Evolutionary conservation across 1,284 basidiomycete genomes (phyloP), one percentile per base, ranked within the genome.

Genomic region (Ustanciosporium gigantosporum): DNA sequence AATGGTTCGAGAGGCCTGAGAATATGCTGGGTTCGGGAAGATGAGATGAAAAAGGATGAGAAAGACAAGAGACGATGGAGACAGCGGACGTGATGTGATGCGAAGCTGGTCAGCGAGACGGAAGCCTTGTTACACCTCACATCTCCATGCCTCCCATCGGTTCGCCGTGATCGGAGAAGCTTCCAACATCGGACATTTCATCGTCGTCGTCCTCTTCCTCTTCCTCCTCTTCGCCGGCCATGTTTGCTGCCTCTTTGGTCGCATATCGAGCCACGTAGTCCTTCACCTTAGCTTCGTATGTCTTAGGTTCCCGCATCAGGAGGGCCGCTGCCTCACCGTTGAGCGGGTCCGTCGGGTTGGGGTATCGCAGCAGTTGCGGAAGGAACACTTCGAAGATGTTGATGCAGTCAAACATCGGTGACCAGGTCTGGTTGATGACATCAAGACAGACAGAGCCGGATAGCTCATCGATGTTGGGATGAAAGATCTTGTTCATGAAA

Each of bases 401-500:
- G 82, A 97, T 91, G 87, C 97, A 92, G 81, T 97, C 94, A 45
- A 60, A 64, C 61, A 70, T 66, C 29, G 67, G 65, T 25, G 65
- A 66, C 53, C 67, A 66, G n/a, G 64, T 69, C 27, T 70, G 68
- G 49, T 76, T 67, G 64, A 72, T 73, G 25, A 73, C 67, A 52
- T 78, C 74, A 24, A 73, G 58, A 19, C 70, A 72, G 29, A 70
- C 72, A 5, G 66, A 62, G 17, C 70, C 62, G 4, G 60, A 66
- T 89, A 93, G 81, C 79, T 96, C 93, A 79, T 96, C 92, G 73
- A 96, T 96, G 78, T 96, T 97, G 9, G 94, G 94, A 76, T 98
- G 94, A 79, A 96, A 98, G 78, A 98, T 97, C 87, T 96, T 96
- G 85, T 98, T 98, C 91, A 96, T 94, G 81, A 98, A 98, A 1